These are phyloP conservation scores for Magnusiomyces fungicola DNA, from an alignment of 1,139 yeast genomes.

Conservation along the genomic window DNA sequence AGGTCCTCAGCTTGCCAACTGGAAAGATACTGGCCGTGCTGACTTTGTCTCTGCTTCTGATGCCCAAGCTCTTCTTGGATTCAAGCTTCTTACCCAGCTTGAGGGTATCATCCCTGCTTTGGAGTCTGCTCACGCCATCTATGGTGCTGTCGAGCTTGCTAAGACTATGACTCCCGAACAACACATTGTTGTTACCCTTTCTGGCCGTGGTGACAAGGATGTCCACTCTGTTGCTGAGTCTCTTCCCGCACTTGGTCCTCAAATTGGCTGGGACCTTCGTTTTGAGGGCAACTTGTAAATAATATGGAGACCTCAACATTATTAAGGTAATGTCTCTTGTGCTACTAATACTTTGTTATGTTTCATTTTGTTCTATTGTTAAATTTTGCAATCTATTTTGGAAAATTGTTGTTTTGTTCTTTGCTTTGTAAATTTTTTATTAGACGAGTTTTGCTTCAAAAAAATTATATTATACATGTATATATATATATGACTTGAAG, in stretches of 20 bases:
- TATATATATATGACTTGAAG: no score
- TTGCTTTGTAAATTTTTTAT: no score
- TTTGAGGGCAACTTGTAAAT: slow-evolving; percentile 42
- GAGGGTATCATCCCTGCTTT: slow-evolving; percentile 99
- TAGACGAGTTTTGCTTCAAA: no score
- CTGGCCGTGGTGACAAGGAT: slow-evolving; percentile 99
- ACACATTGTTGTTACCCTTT: slow-evolving; percentile 76
- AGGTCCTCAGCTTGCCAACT: slow-evolving; percentile 93
- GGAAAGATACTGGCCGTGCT: slow-evolving; percentile 94
- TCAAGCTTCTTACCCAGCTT: slow-evolving; percentile 76
- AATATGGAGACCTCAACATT: neutral
- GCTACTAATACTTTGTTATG: no score
- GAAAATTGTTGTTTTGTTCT: no score
- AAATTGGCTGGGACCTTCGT: slow-evolving; percentile 93
- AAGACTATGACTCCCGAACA: slow-evolving; percentile 74
- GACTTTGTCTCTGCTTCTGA: slow-evolving; percentile 87
- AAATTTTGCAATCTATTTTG: no score
- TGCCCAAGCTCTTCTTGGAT: slow-evolving; percentile 87
- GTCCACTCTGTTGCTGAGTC: slow-evolving; percentile 96
- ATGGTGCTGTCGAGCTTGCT: slow-evolving; percentile 84
- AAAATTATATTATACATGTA: no score
- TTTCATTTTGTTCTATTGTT: no score
- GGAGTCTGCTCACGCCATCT: slow-evolving; percentile 94
- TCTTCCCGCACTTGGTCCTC: slow-evolving; percentile 79
- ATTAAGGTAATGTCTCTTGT: no score